Evolutionary conservation across 2,329 filamentous ascomycete species (phyloP).

Genomic region (Penicillium polonicum): DNA sequence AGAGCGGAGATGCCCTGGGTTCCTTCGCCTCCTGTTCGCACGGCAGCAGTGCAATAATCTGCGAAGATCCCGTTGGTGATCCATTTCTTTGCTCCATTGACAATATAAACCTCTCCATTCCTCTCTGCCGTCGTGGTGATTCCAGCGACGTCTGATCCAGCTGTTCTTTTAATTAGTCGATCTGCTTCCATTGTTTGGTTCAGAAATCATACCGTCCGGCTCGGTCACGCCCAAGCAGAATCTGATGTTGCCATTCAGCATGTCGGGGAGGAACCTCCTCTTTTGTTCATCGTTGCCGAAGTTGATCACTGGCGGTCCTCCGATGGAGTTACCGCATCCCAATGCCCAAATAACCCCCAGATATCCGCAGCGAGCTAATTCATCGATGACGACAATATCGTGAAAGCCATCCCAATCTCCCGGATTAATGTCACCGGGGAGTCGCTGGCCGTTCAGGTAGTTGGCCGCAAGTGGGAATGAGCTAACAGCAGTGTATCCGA

Average conservation of each 20-base stretch:
- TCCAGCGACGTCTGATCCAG: constrained; percentile 59
- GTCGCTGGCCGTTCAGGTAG: constrained; percentile 21
- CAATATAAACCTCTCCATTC: constrained; percentile 53
- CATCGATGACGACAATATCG: constrained; percentile 39
- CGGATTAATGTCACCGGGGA: constrained; percentile 31
- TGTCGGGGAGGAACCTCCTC: constrained; percentile 54
- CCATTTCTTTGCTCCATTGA: constrained; percentile 65
- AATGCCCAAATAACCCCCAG: constrained; percentile 34
- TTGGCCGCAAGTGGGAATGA: constrained; percentile 20
- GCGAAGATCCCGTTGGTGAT: constrained; percentile 61
- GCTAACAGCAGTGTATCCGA: constrained; percentile 24
- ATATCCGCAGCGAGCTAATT: constrained; percentile 37
- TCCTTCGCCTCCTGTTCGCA: constrained; percentile 58
- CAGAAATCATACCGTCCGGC: constrained; percentile 31
- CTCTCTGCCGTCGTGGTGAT: constrained; percentile 56
- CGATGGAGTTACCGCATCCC: constrained; percentile 35
- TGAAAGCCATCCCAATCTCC: constrained; percentile 41
- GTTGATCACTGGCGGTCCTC: constrained; percentile 33
- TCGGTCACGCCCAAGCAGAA: constrained; percentile 62
- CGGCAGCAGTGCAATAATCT: constrained; percentile 59
- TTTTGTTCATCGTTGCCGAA: constrained; percentile 34
- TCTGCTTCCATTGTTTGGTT: too few relatives aligned
- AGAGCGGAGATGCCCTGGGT: constrained; percentile 57
- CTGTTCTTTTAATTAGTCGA: constrained; percentile 19
- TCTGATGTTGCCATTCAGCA: constrained; percentile 56